Evolutionary conservation across 202 grass and related monocot genomes (phyloP), one percentile per base, ranked within the genome.

Genomic region (Setaria viridis): DNA sequence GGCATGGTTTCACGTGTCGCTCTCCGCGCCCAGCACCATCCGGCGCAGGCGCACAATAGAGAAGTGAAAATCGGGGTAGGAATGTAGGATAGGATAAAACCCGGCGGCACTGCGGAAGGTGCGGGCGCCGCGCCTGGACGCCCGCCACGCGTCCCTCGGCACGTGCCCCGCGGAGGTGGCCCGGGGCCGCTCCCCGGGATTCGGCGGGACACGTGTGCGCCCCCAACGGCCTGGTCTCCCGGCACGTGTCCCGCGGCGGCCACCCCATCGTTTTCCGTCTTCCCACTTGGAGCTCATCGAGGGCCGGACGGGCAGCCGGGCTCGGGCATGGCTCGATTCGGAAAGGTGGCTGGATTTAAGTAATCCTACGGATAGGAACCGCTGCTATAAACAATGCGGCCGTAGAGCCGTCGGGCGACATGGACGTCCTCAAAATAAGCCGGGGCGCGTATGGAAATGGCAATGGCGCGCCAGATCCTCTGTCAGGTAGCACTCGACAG

Each of bases 1-100:
- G 6, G 65, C 49, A 25, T 20, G 11, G 5, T 58, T 39, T 13
- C 70, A 89, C 84, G 86, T 78, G 86, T 86, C 82, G 66, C 62
- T 25, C 34, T 34, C 82, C 2, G 4, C 48, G 12, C n/a, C 7
- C 35, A 73, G 63, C 83, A 89, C 57, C 25, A 25, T 25, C 25
- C 25, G 25, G 25, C 25, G 25, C 25, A 25, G 25, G 25, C 25
- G 25, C 25, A 25, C 25, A 25, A 25, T 25, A 25, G 25, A 25
- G 67, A 64, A 77, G 15, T 2, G 25, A 12, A 62, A 32, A 30
- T 62, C 4, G 10, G 4, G 13, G 46, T 4, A 20, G 25, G 25
- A 25, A 25, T 25, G 25, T 25, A 25, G 25, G 25, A 25, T 25
- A 25, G 16, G 15, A 47, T 57, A n/a, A 63, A 74, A 6, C 51